Base-by-base conservation (phyloP, 768 basidiomycete genomes). In the Agrocybe pediades region DNA sequence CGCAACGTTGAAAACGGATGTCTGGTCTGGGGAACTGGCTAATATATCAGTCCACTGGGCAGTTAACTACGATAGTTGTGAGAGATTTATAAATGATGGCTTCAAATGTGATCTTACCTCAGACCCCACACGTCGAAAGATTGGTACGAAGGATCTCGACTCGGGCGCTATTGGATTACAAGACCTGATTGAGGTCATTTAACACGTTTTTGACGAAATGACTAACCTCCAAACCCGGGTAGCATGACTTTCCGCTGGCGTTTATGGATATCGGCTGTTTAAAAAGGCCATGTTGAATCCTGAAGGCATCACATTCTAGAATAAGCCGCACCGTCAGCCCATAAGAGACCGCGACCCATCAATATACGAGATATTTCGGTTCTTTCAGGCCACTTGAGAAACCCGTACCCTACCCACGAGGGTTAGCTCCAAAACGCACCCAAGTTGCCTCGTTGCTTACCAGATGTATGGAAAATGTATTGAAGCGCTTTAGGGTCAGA, bases 401-500 rank as follows among this genome's bases (percentile, higher is more conserved):
- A 83, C 13, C 73, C 73, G 60, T 84, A 84, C n/a, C 80, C 80
- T 75, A 55, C 21, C 39, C 40, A 40, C 41, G 25, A 53, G 51
- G 50, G 40, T 48, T 9, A 57, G 29, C 29, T 20, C 36, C 21
- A 43, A 44, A 30, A 44, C 27, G 30, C 29, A 50, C 46, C 29
- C 30, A 19, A 23, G n/a, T n/a, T 45, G 9, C n/a, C n/a, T 48
- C 13, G n/a, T 49, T 27, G 59, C 61, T n/a, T 33, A 70, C 76
- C 76, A 15, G 77, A 78, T 17, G 81, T 80, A 51, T 83, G 80
- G 48, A 77, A 75, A 23, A 83, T 78, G 58, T 83, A 78, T 57
- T 82, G 79, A n/a, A 85, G 67, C 3, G 82, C 81, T 63, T 82
- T 82, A 1, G 80, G 82, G 53, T 85, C 83, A 24, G 80, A 76